These are phyloP conservation scores for Fomitopsis palustris DNA, from an alignment of 1,284 basidiomycete genomes.

Conservation along the genomic window DNA sequence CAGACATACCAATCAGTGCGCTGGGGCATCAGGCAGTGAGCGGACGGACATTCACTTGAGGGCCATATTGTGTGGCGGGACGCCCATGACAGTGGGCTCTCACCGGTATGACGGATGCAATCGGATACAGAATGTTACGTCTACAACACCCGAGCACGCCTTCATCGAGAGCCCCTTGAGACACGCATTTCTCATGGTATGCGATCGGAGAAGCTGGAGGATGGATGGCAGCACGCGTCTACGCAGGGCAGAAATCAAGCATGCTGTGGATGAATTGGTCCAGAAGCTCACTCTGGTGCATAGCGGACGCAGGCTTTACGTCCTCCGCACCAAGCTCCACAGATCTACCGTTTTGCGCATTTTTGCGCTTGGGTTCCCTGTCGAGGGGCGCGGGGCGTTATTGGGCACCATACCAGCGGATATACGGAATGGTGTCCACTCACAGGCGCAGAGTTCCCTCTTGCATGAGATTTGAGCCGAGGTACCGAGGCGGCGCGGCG, in stretches of 20 bases:
- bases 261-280: background rate
- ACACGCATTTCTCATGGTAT: background rate
- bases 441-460: no score
- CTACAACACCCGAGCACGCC: background rate
- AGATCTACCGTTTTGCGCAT: background rate
- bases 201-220: background rate
- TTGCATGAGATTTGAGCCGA: no score
- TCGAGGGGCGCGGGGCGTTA: no score
- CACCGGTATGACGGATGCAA: background rate
- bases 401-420: no score
- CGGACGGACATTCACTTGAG: background rate
- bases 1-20: background rate
- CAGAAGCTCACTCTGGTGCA: background rate
- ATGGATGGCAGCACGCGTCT: background rate
- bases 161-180: background rate
- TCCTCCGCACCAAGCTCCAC: background rate
- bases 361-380: background rate
- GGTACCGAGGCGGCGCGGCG: no score
- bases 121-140: background rate
- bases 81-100: background rate
- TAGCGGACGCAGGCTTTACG: background rate
- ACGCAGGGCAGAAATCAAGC: background rate
- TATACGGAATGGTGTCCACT: no score
- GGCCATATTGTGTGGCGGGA: background rate
- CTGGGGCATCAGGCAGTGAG: background rate